Evolutionary conservation across 139 green algal genomes (phyloP).

Genomic region (Asterochloris sp.): DNA sequence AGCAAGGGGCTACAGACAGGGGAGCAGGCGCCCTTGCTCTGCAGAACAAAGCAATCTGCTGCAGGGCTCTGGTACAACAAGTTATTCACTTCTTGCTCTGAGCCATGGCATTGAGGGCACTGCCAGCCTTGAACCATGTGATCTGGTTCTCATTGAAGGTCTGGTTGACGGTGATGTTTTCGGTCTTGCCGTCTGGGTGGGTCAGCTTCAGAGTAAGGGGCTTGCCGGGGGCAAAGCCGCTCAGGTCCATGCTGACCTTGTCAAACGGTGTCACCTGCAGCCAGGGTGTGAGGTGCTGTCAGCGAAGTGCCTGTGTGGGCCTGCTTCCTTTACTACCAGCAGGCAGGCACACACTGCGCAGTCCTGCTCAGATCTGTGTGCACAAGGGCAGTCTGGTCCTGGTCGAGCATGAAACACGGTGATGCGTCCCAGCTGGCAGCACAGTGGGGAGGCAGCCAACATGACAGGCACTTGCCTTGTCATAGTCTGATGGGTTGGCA

Average conservation of each 20-base stretch:
- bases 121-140: constrained; percentile 89
- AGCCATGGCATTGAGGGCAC: constrained; percentile 88
- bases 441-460: not conserved
- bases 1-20: too few species aligned
- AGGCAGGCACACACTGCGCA: not conserved
- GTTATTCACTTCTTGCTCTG: constrained; percentile 18
- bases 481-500: constrained; percentile 88
- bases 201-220: constrained; percentile 80
- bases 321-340: not conserved
- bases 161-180: constrained; percentile 86
- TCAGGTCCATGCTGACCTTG: constrained; percentile 81
- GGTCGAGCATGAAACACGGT: not conserved
- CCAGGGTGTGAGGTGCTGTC: not conserved
- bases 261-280: constrained; percentile 45
- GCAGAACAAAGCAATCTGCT: not conserved
- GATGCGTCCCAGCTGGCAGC: not conserved
- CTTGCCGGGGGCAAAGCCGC: constrained; percentile 69
- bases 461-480: constrained; percentile 57
- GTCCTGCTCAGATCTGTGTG: not conserved
- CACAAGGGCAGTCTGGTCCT: too few species aligned
- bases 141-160: constrained; percentile 97
- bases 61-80: not conserved
- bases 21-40: too few species aligned
- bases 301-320: not conserved
- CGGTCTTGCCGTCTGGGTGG: constrained; percentile 72